A percentile compares a stretch with the other conserved stretches of the same genome.
Evolutionary conservation across 257 asterid species (phyloP).

Genomic region (Gynochthodes officinalis): DNA sequence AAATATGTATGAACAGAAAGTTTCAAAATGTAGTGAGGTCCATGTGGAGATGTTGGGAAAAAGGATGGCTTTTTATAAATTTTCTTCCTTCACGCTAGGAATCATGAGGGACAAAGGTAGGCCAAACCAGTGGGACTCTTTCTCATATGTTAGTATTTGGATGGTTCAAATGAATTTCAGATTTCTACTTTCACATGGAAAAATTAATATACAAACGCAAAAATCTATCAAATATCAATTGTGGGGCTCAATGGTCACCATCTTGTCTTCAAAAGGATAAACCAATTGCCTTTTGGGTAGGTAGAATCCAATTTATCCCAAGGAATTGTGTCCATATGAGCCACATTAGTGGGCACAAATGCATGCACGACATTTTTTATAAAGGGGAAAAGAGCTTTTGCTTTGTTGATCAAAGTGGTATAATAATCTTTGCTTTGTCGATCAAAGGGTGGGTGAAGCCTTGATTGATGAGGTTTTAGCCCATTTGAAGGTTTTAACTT

Average conservation of each 20-base stretch:
- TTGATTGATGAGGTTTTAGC: too few relatives aligned
- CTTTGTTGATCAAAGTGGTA: too few relatives aligned
- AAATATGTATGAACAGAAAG: neutral
- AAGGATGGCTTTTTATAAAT: neutral
- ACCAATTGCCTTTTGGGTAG: neutral
- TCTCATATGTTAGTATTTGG: neutral
- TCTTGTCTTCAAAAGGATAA: constrained; percentile 9
- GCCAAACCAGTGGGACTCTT: neutral
- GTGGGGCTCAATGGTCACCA: neutral
- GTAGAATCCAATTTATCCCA: neutral
- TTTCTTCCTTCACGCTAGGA: constrained; percentile 1
- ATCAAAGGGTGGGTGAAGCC: too few relatives aligned
- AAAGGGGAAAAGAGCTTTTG: too few relatives aligned
- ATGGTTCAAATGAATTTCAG: constrained; percentile 1
- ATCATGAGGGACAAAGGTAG: constrained; percentile 5
- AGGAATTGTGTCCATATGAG: neutral
- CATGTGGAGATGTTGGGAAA: constrained; percentile 15
- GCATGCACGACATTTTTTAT: too few relatives aligned
- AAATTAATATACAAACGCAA: neutral
- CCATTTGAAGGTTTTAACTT: too few relatives aligned
- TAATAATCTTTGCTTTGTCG: too few relatives aligned
- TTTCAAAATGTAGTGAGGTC: neutral
- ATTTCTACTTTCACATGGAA: constrained; percentile 1
- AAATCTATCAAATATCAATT: neutral
- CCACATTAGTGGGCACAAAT: neutral